These are phyloP conservation scores for Beverwykella pulmonaria DNA, from an alignment of 495 filamentous ascomycete species.

Conservation along the genomic window DNA sequence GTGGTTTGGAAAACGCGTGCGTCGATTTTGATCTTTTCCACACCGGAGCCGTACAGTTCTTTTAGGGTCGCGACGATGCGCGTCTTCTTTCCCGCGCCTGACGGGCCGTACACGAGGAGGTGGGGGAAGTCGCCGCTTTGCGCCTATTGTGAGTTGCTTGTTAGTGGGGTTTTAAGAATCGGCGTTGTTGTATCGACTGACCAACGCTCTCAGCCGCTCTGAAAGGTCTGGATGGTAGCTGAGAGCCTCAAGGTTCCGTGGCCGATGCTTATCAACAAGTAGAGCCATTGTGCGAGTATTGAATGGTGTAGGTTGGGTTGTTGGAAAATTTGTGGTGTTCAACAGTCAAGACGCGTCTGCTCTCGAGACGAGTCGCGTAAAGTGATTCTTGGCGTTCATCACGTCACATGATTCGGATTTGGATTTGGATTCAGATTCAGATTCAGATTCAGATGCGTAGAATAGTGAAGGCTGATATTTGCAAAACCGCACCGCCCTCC, in stretches of 20 bases:
- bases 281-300: constrained; percentile 60
- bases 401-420: background rate
- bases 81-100: constrained; percentile 96
- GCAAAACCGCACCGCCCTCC: background rate
- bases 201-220: constrained; percentile 80
- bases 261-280: constrained; percentile 92
- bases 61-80: constrained; percentile 91
- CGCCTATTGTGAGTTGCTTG: constrained; percentile 57
- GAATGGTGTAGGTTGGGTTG: background rate
- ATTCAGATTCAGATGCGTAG: too few relatives aligned
- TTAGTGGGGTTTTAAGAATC: background rate
- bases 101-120: constrained; percentile 93
- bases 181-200: constrained; percentile 50
- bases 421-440: too few relatives aligned
- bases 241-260: constrained; percentile 82
- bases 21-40: constrained; percentile 97
- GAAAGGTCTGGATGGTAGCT: constrained; percentile 90
- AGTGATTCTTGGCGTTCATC: constrained; percentile 21
- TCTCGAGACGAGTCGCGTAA: constrained; percentile 19
- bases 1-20: constrained; percentile 93
- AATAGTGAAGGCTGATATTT: background rate
- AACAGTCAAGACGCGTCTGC: background rate
- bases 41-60: constrained; percentile 86
- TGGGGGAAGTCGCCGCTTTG: constrained; percentile 97
- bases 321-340: background rate